Percentiles rank a stretch among this genome's conserved stretches.
Evolutionary conservation across 768 basidiomycete species (phyloP).

Genomic region (Austroboletus festivus): DNA sequence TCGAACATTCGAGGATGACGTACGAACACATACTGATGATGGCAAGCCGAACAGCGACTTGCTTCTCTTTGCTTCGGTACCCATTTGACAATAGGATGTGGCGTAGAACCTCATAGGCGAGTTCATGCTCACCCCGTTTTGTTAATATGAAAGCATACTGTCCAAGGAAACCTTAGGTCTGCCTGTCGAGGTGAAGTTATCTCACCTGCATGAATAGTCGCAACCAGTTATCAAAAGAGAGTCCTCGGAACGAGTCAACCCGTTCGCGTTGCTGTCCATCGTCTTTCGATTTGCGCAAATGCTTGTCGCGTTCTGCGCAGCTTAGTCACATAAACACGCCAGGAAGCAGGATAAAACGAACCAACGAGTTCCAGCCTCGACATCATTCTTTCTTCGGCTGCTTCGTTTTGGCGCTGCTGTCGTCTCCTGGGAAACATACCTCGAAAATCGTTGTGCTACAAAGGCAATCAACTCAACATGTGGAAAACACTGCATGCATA

Average conservation of each 20-base stretch:
- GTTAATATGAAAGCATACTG: conserved; percentile 79
- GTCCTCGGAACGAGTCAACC: conserved; percentile 73
- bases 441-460: conserved; percentile 53
- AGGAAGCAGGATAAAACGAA: conserved; percentile 27
- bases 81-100: conserved; percentile 75
- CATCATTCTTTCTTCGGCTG: conserved; percentile 68
- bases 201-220: conserved; percentile 78
- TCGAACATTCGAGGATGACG: not conserved
- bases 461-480: conserved; percentile 4
- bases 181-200: not conserved
- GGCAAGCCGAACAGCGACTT: conserved; percentile 72
- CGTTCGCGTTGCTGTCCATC: conserved; percentile 39
- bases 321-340: not conserved
- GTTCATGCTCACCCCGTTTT: conserved; percentile 55
- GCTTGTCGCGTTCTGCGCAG: conserved; percentile 53
- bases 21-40: conserved; percentile 55
- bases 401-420: conserved; percentile 44
- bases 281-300: conserved; percentile 46
- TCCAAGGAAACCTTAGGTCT: conserved; percentile 7
- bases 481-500: conserved; percentile 39
- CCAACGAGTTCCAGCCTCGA: conserved; percentile 74
- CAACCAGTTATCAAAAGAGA: conserved; percentile 84
- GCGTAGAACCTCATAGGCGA: conserved; percentile 71
- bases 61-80: conserved; percentile 57
- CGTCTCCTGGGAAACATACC: conserved; percentile 64